Evolutionary conservation across 495 filamentous ascomycete species (phyloP).

Genomic region (Penicillium paradoxum): DNA sequence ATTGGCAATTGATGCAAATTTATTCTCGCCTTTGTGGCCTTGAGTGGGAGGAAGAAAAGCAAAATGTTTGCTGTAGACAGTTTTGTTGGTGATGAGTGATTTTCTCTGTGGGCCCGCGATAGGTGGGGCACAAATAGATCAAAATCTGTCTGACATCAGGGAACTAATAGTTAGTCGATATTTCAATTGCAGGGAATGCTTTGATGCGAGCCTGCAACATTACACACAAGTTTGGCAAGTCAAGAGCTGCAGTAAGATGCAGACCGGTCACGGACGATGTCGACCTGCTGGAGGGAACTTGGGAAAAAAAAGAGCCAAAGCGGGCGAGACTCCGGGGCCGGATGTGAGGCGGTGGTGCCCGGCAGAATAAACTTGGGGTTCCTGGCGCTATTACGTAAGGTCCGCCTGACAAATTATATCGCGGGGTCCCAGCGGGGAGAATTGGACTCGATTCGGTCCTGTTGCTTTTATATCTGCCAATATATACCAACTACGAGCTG

Average conservation of each 20-base stretch:
- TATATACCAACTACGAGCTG: not conserved
- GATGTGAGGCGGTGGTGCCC: slow-evolving; percentile 11
- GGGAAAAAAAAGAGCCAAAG: not conserved
- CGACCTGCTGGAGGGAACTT: slow-evolving; percentile 1
- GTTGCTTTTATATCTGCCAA: not conserved
- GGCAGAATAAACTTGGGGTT: slow-evolving; percentile 16
- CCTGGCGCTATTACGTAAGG: slow-evolving; percentile 4
- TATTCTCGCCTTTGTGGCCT: slow-evolving; percentile 12
- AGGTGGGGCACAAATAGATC: slow-evolving; percentile 21
- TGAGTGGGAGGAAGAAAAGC: slow-evolving; percentile 9
- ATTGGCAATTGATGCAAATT: slow-evolving; percentile 1
- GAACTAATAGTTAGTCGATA: not conserved
- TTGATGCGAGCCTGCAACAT: not conserved
- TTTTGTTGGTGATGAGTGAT: slow-evolving; percentile 27
- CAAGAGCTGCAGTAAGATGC: not conserved
- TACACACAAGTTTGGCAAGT: slow-evolving; percentile 2
- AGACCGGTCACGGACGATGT: slow-evolving; percentile 14
- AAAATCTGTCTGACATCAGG: slow-evolving; percentile 31
- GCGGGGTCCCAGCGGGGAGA: not conserved
- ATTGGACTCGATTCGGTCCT: not conserved
- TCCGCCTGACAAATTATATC: not conserved
- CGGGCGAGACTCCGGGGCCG: not conserved
- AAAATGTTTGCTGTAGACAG: slow-evolving; percentile 22
- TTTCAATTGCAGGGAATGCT: not conserved
- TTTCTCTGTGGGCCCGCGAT: slow-evolving; percentile 30